Base-by-base conservation (phyloP, 352 stramenopile genomes). In the Phytophthora kernoviae region DNA sequence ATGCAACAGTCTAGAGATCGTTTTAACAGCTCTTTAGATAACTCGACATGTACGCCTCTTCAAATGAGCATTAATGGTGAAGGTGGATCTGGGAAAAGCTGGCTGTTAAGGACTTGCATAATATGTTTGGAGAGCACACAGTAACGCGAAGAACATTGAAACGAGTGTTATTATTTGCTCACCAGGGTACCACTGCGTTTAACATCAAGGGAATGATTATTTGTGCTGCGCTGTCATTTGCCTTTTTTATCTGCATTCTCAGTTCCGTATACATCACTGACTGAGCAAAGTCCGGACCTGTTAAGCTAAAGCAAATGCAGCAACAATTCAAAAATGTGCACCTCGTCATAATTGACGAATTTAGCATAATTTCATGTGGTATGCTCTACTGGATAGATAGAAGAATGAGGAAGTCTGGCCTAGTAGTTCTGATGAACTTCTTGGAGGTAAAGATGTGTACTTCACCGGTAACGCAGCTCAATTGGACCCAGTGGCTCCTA, bases 251-350 rank as follows among this genome's bases (percentile, higher is more conserved):
- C 37, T 21, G 15, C 37, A 21, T 43, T 43, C 15, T 43, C 37
- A 11, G n/a, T 43, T 4, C 37, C 37, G 2, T 43, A 43, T 43
- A 43, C n/a, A 21, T 21, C 9, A 8, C 37, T 17, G n/a, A 20
- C 10, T 11, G 9, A 6, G 12, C 20, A 43, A 43, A 21, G 12
- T n/a, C n/a, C 6, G 37, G 37, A 20, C 11, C 37, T 8, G 15
- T 14, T 4, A 43, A 43, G 9, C 37, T 43, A 11, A 43, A 43
- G 4, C 20, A 20, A 22, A 21, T 43, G 15, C 37, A 43, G n/a
- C 14, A 43, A 43, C 37, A 9, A 43, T 43, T 43, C 15, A 43
- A 43, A 21, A 14, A 43, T 21, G 37, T 21, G 37, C 37, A 43
- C 8, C 2, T 43, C 1, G 37, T 43, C 4, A 43, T 43, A 11